Conservation (phyloP, 257 asterid genomes). For the Solanum medicagineum region DNA sequence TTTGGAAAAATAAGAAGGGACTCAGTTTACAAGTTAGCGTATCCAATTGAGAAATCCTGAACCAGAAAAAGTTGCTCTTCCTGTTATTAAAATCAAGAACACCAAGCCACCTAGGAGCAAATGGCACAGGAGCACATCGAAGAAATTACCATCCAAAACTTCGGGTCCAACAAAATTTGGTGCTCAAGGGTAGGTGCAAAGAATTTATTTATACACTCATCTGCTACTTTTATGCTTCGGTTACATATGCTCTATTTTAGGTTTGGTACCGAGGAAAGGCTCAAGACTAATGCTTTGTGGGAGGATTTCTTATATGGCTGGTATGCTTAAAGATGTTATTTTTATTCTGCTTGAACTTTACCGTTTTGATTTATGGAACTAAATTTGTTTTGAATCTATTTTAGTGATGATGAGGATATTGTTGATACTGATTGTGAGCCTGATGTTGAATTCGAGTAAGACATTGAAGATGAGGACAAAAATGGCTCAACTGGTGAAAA, state of each 20-base stretch:
- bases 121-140: too few species aligned
- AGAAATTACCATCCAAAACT: background rate
- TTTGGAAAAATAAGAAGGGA: background rate
- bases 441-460: conserved; percentile 15
- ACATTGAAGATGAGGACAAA: conserved; percentile 33
- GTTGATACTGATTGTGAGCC: conserved; percentile 10
- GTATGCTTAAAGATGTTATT: conserved; percentile 39
- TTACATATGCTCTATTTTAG: background rate
- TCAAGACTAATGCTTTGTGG: background rate
- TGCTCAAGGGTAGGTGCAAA: background rate
- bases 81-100: background rate
- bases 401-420: conserved; percentile 18
- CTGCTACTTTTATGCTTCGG: background rate
- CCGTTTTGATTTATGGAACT: background rate
- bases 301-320: conserved; percentile 8
- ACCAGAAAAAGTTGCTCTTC: background rate
- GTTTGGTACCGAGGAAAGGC: background rate
- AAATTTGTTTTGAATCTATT: background rate
- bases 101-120: background rate
- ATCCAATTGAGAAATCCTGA: background rate
- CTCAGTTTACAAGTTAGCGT: background rate
- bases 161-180: background rate
- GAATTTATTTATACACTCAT: background rate
- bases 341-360: background rate
- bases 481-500: conserved; percentile 42